Conservation (phyloP, 805 yeast species). For the Metschnikowia baotianmanensis region DNA sequence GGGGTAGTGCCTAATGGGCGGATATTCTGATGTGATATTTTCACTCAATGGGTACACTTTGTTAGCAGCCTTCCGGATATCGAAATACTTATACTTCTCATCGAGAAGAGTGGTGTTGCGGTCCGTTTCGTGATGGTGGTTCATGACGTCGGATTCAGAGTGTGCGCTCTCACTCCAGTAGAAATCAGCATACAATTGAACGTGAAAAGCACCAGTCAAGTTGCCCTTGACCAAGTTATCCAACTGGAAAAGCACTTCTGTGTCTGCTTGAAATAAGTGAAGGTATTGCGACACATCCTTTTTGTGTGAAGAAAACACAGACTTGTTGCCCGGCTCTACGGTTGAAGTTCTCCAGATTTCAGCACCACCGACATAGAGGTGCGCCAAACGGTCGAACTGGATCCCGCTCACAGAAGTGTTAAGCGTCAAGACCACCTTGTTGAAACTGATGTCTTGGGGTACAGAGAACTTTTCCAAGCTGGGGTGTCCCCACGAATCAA, state of each 20-base stretch:
- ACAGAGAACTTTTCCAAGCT: conserved; percentile 39
- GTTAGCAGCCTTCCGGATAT: conserved; percentile 36
- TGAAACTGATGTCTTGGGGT: conserved; percentile 44
- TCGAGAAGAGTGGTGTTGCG: conserved; percentile 5
- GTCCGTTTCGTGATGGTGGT: neutral
- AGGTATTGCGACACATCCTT: conserved; percentile 66
- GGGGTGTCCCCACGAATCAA: conserved; percentile 65
- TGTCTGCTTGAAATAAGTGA: conserved; percentile 45
- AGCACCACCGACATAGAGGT: conserved; percentile 57
- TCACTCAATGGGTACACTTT: conserved; percentile 38
- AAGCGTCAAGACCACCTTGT: conserved; percentile 52
- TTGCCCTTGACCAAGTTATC: conserved; percentile 55
- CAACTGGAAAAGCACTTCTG: conserved; percentile 53
- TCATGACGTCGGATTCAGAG: neutral
- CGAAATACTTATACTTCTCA: conserved; percentile 24
- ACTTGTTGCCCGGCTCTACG: conserved; percentile 50
- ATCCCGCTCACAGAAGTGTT: conserved; percentile 58
- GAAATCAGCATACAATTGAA: conserved; percentile 50
- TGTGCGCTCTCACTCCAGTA: conserved; percentile 25
- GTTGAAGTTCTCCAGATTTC: conserved; percentile 80
- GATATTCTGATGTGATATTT: conserved; percentile 17
- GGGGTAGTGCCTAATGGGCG: conserved; percentile 51
- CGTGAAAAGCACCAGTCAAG: conserved; percentile 60
- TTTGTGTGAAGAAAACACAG: conserved; percentile 46
- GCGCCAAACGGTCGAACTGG: conserved; percentile 61